phyloP scores from a whole-genome alignment of 2,329 filamentous ascomycete genomes.

The Dactylellina drechsleri region DNA sequence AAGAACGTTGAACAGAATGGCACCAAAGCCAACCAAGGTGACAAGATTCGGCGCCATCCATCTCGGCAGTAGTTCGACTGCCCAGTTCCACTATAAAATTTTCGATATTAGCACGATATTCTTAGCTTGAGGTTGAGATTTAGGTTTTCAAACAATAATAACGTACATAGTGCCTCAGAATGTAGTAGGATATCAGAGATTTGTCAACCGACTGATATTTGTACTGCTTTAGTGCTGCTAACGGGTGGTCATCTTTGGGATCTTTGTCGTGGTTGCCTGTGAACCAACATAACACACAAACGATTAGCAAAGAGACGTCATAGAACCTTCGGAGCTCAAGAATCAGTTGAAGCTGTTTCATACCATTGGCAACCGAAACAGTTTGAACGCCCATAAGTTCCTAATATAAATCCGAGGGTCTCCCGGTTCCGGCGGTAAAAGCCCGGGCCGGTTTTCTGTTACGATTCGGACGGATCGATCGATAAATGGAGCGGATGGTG shows the following conservation, averaged over 20 bases:
- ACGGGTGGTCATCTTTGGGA: constrained; percentile 69
- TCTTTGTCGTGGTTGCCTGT: constrained; percentile 46
- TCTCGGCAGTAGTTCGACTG: constrained; percentile 88
- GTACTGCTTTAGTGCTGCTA: constrained; percentile 91
- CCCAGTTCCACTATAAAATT: constrained; percentile 85
- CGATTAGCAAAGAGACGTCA: constrained; percentile 2
- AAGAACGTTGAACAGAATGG: constrained; percentile 85
- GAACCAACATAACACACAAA: background rate
- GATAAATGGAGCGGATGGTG: background rate
- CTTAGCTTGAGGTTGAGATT: background rate
- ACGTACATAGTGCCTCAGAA: constrained; percentile 92
- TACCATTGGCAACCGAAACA: constrained; percentile 45
- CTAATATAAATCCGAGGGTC: background rate
- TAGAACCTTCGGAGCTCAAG: background rate
- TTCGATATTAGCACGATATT: constrained; percentile 1
- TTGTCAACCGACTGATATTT: constrained; percentile 98
- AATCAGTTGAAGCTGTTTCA: constrained; percentile 11
- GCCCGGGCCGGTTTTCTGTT: background rate
- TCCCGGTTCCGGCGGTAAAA: background rate
- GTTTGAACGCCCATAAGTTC: constrained; percentile 45
- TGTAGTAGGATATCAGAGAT: constrained; percentile 90
- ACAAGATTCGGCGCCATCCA: constrained; percentile 99
- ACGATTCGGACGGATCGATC: background rate
- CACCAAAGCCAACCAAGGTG: constrained; percentile 91
- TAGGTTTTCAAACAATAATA: background rate